A percentile compares a stretch with the other conserved stretches of the same genome.
Evolutionary conservation across 768 basidiomycete genomes (phyloP).

Genomic region (Russula earlei): DNA sequence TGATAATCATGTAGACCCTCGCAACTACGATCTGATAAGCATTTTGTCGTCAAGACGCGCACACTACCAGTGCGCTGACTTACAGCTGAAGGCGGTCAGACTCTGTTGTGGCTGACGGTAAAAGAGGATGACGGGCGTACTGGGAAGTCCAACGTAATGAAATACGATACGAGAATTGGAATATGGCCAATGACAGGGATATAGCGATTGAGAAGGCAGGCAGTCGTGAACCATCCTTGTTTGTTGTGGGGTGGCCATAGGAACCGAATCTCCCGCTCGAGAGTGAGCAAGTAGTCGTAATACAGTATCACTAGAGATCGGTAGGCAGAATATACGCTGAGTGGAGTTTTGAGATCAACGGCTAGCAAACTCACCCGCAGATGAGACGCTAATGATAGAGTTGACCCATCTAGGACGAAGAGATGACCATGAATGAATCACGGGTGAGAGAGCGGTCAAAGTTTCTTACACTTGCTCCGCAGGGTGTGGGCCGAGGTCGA

Average conservation of each 20-base stretch:
- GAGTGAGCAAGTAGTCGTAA: slow-evolving; percentile 26
- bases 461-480: not conserved
- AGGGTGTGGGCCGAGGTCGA: not conserved
- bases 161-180: slow-evolving; percentile 22
- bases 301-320: slow-evolving; percentile 22
- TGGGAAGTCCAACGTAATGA: not conserved
- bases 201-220: slow-evolving; percentile 44
- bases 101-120: not conserved
- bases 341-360: not conserved
- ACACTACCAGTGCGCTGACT: not conserved
- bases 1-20: not conserved
- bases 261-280: slow-evolving; percentile 31
- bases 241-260: slow-evolving; percentile 34
- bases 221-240: slow-evolving; percentile 31
- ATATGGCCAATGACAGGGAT: slow-evolving; percentile 32
- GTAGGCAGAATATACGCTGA: not conserved
- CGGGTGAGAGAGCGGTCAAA: not conserved
- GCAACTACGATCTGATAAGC: not conserved
- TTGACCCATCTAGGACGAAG: not conserved
- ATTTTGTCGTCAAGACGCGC: not conserved
- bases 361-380: not conserved
- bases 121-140: not conserved
- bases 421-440: not conserved
- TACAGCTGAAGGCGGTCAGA: not conserved
- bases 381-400: not conserved